Conservation (phyloP, 768 basidiomycete genomes). For the Paxillus ammoniavirescens region DNA sequence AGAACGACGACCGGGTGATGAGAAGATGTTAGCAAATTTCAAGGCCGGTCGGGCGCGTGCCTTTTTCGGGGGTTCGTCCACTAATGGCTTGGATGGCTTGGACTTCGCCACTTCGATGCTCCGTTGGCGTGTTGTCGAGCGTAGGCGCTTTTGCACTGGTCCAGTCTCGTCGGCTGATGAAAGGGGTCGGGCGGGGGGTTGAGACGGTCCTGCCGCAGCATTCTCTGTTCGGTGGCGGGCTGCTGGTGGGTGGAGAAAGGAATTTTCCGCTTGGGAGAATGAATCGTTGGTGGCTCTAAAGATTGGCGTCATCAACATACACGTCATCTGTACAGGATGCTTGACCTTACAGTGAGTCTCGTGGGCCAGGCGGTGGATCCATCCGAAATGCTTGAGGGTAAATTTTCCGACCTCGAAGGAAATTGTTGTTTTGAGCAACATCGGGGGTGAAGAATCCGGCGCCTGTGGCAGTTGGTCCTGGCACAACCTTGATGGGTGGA, state of each 20-base stretch:
- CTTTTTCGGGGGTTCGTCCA: conserved; percentile 82
- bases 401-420: conserved; percentile 59
- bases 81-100: conserved; percentile 58
- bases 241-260: conserved; percentile 47
- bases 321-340: neutral
- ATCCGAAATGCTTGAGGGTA: conserved; percentile 57
- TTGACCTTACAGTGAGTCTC: conserved; percentile 60
- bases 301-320: conserved; percentile 6
- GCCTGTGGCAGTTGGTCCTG: conserved; percentile 57
- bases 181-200: conserved; percentile 60
- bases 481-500: conserved; percentile 34
- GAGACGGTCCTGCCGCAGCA: conserved; percentile 38
- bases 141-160: conserved; percentile 72
- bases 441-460: conserved; percentile 79
- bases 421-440: conserved; percentile 49
- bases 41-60: conserved; percentile 88
- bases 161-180: conserved; percentile 83
- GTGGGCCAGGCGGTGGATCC: conserved; percentile 46
- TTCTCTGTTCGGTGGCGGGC: conserved; percentile 46
- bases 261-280: conserved; percentile 53
- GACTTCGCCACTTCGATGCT: conserved; percentile 49
- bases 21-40: conserved; percentile 85
- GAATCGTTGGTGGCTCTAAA: conserved; percentile 57
- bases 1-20: conserved; percentile 78
- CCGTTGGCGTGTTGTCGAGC: conserved; percentile 58